Conservation (phyloP, 2,329 filamentous ascomycete genomes). For the Penicillium sp. region DNA sequence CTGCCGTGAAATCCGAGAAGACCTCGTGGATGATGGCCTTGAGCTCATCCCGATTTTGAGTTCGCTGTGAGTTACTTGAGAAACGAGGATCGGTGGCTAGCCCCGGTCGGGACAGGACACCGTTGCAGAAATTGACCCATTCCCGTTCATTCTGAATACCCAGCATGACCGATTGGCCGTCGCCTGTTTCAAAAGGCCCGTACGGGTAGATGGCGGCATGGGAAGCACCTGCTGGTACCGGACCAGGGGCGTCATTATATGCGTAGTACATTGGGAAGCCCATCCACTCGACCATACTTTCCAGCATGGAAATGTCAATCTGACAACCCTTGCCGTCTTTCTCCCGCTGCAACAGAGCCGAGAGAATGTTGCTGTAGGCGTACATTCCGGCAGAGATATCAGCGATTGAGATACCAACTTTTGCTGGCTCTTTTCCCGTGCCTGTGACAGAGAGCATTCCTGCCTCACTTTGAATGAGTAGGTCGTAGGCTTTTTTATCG, state of each 20-base stretch:
- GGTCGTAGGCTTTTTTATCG: slow-evolving; percentile 55
- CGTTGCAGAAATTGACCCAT: slow-evolving; percentile 49
- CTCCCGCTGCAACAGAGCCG: slow-evolving; percentile 48
- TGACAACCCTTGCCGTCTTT: slow-evolving; percentile 50
- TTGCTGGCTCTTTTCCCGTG: slow-evolving; percentile 44
- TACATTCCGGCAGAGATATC: slow-evolving; percentile 55
- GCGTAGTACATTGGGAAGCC: slow-evolving; percentile 55
- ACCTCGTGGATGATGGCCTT: slow-evolving; percentile 45
- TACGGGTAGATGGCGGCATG: slow-evolving; percentile 58
- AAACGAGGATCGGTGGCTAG: slow-evolving; percentile 49
- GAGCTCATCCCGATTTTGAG: slow-evolving; percentile 47
- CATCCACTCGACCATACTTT: slow-evolving; percentile 60
- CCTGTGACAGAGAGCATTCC: slow-evolving; percentile 53
- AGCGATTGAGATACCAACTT: slow-evolving; percentile 54
- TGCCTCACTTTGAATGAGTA: slow-evolving; percentile 55
- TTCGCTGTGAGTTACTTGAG: slow-evolving; percentile 46
- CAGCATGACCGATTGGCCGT: slow-evolving; percentile 52
- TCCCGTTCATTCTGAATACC: slow-evolving; percentile 58
- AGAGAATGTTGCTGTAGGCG: slow-evolving; percentile 52
- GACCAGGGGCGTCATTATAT: slow-evolving; percentile 45
- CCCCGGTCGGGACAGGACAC: slow-evolving; percentile 45
- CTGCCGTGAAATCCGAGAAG: slow-evolving; percentile 42
- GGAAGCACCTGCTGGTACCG: slow-evolving; percentile 48
- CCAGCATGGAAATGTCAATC: slow-evolving; percentile 57
- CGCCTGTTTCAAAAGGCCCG: slow-evolving; percentile 52